Base-by-base conservation (phyloP, 1,139 yeast genomes). In the Blastobotrys serpentis region DNA sequence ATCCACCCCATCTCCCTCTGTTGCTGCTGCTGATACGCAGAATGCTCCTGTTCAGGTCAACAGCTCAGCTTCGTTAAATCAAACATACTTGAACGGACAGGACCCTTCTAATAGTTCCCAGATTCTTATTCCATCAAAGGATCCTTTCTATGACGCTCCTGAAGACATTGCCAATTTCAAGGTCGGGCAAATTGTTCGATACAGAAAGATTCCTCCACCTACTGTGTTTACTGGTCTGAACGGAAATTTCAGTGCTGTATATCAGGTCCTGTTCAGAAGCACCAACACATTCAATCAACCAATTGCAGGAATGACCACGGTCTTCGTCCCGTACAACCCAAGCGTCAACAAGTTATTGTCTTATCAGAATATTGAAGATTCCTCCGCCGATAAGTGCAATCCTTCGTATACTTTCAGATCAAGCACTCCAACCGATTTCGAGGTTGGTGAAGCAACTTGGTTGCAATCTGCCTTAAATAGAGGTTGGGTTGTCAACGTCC, bases 331-430 rank as follows among this genome's bases (percentile, higher is more conserved):
- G 5, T 22, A 36, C n/a, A 45, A 48, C 38, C 50, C 53, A 11
- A 40, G 46, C 25, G 38, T 46, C 42, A 23, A 44, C 23, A 54
- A 53, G 42, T 43, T 63, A 22, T 46, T 62, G 29, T 56, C 64
- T 7, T 59, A 56, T 46, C 65, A 59, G 46, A 41, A 50, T 38
- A 57, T 59, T 38, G 65, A 63, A 48, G 66, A 63, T 47, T 41
- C 64, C 16, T 52, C 52, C 5, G 51, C 46, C 43, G 49, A 58
- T 37, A 51, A 54, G 39, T 62, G 66, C 45, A 57, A 62, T 39
- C 64, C 66, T 14, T 57, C 63, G 13, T 63, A 59, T 40, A 38
- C 50, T 41, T 23, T 36, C 21, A 41, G 47, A 3, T 46, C 46
- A 8, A 34, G 46, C 30, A 51, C 42, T n/a, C 42, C 42, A 29